Base-by-base conservation (phyloP, 2,329 filamentous ascomycete species). In the Pseudopyrenochaeta lycopersici region DNA sequence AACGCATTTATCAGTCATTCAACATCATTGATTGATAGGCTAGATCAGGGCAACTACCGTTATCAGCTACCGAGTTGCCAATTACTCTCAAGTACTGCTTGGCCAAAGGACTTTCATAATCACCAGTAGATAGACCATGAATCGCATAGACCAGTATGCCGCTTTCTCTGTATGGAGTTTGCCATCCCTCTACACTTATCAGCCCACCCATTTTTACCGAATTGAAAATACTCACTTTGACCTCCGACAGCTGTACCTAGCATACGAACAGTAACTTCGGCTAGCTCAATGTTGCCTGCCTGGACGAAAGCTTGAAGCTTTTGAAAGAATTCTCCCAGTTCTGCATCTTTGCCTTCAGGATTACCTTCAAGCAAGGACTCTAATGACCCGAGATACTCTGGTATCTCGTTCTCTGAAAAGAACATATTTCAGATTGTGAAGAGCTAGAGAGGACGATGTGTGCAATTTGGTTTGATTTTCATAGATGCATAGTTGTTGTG, bases 31-130 rank as follows among this genome's bases (percentile, higher is more conserved):
- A 20, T 46, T 21, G 12, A 38, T 27, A 18, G 23, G 36, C 17
- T 23, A n/a, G 31, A n/a, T 52, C 52, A 36, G 27, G 32, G 29
- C 17, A 33, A 38, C 33, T 66, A 75, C 69, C 73, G 46, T 72
- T 70, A 31, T 77, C 73, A 29, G 73, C 73, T 32, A 76, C 72
- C 20, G 67, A 66, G 46, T 77, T 77, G 9, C 75, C 75, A 45
- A 76, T 68, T 17, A 76, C 69, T 39, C 75, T 64, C 14, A 77
- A 56, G 47, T 67, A 71, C 42, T 77, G 74, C 49, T 70, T 75
- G 9, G 56, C 56, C 21, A 75, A 39, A 18, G 48, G 51, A 11
- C 59, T 27, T n/a, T 66, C 45, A 35, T 58, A 52, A 27, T 49
- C 48, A 4, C 56, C 54, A 11, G 58, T 54, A 46, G 68, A 62